These are phyloP conservation scores for Colletotrichum australisinense DNA, from an alignment of 2,329 filamentous ascomycete species.

Conservation along the genomic window DNA sequence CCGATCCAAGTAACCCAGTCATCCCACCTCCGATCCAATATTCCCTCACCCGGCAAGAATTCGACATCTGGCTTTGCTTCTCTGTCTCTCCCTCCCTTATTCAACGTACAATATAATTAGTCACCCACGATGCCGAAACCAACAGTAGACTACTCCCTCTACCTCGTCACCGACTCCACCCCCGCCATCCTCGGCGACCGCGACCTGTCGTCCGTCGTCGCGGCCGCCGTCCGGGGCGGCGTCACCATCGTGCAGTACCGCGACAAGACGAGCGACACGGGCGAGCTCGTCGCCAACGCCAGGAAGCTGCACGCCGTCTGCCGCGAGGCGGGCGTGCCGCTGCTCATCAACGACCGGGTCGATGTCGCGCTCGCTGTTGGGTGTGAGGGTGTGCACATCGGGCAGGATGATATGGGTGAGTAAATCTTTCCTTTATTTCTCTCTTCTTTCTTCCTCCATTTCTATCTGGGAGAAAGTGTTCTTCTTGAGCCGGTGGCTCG, in stretches of 20 bases:
- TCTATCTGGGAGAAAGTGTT: no score
- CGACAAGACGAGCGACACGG: conserved; percentile 86
- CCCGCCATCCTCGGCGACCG: conserved; percentile 79
- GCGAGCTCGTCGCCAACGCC: conserved; percentile 76
- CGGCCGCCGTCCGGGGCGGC: conserved; percentile 80
- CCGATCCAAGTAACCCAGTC: not conserved
- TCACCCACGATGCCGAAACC: not conserved
- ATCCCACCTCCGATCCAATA: not conserved
- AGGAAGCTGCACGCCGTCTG: conserved; percentile 79
- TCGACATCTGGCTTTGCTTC: not conserved
- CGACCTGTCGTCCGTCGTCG: conserved; percentile 79
- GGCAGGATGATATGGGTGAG: conserved; percentile 90
- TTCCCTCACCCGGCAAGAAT: not conserved
- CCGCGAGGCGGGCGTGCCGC: conserved; percentile 74
- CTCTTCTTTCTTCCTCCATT: not conserved
- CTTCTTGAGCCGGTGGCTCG: not conserved
- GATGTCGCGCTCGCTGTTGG: conserved; percentile 88
- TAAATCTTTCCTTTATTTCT: conserved; percentile 15
- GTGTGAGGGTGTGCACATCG: conserved; percentile 93
- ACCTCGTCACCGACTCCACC: conserved; percentile 95
- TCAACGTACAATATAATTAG: no score
- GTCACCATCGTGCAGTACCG: conserved; percentile 90
- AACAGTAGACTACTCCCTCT: conserved; percentile 80
- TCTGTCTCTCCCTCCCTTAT: not conserved
- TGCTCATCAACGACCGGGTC: conserved; percentile 93